Base-by-base conservation (phyloP, 1,284 basidiomycete genomes). In the Fistulinella cinereoalba region DNA sequence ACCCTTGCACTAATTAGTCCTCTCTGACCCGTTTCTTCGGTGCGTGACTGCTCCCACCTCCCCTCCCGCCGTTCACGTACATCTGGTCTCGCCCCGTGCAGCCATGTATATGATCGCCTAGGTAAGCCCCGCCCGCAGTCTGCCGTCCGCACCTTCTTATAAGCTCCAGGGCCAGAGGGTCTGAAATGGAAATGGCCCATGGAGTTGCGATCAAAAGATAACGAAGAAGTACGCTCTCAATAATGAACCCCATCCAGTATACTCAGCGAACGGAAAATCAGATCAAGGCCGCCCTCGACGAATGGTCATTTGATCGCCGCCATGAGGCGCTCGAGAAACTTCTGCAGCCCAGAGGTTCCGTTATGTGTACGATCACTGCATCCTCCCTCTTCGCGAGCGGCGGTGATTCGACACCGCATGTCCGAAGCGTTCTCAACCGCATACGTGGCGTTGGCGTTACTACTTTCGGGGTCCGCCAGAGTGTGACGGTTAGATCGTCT, bases 11-110 rank as follows among this genome's bases (percentile, higher is more conserved):
- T 37, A 51, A 52, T 18, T 56, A 86, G 86, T 90, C 28, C 67
- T 92, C 28, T 86, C 82, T 28, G 85, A 92, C 59, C 79, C 83
- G 16, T 83, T 89, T 59, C 73, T 80, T 58, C 77, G 89, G 74
- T 85, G 67, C 56, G 69, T 62, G 43, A 39, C 50, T 32, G 27
- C 47, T 11, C 25, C 41, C 23, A 41, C 19, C 24, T 33, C 15
- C 28, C 27, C 25, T 32, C 38, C 19, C 28, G 18, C 36, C 34
- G 33, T 55, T 56, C 54, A 58, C 47, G 39, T 38, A 34, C 41
- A 19, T 45, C 33, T 29, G 33, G 41, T 39, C 32, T 50, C 38
- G 37, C 37, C 33, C 37, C 32, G 48, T 41, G 39, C 47, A 81
- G 79, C 29, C 77, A 80, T 47, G 80, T 90, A 11, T 92, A 92